Evolutionary conservation across 208 protist genomes (phyloP).

Genomic region (Polymyxa betae): DNA sequence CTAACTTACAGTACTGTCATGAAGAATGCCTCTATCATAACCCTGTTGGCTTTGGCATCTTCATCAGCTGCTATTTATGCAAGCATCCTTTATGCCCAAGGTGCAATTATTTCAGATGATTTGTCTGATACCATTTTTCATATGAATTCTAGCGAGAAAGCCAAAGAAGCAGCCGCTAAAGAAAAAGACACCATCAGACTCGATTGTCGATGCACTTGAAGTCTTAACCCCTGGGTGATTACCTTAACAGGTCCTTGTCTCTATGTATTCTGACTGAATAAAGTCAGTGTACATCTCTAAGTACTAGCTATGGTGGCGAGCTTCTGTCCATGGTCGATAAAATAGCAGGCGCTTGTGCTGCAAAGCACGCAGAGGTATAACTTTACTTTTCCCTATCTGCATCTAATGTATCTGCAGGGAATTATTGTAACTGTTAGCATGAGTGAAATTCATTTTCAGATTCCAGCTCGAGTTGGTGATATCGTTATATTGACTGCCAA

Average conservation of each 20-base stretch:
- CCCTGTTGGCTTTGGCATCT: too few species aligned
- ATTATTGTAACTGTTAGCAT: background rate
- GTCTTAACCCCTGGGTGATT: background rate
- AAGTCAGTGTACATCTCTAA: conserved; percentile 21
- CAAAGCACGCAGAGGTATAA: background rate
- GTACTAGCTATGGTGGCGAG: conserved; percentile 4
- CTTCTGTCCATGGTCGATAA: conserved; percentile 37
- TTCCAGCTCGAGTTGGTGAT: conserved; percentile 7
- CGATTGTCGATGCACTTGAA: conserved; percentile 17
- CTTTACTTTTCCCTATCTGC: background rate
- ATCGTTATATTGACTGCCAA: conserved; percentile 25
- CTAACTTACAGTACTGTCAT: too few species aligned
- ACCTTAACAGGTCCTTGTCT: background rate
- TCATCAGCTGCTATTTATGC: too few species aligned
- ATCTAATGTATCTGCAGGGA: background rate
- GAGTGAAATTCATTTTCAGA: conserved; percentile 36
- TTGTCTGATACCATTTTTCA: too few species aligned
- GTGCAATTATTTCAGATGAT: too few species aligned
- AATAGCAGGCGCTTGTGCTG: background rate
- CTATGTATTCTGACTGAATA: background rate
- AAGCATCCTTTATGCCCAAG: too few species aligned
- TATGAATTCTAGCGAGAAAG: too few species aligned
- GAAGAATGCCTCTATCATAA: too few species aligned
- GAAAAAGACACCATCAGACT: background rate
- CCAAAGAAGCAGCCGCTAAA: background rate